Evolutionary conservation across 345 rosid genomes (phyloP), one percentile per base, ranked within the genome.

Genomic region (Carallia pectinifolia): DNA sequence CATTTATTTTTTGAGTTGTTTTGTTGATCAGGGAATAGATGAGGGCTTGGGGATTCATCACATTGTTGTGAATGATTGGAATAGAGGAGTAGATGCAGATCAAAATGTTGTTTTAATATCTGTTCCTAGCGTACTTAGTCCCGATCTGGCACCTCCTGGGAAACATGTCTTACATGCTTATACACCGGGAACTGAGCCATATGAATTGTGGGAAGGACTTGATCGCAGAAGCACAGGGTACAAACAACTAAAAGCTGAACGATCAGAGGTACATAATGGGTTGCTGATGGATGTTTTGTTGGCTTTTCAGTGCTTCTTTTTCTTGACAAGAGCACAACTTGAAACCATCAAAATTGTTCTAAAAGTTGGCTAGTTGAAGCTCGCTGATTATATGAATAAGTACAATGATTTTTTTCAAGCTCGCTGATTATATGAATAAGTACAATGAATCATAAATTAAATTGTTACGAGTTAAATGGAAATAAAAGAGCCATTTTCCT

Each of bases 91-190:
- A 23, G 98, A 93, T 77, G 91, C 93, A 6, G 97, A 89, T 75
- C 97, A 93, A 79, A 93, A 93, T 66, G 97, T 93, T 12, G 96
- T 91, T 64, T 83, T 93, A 62, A 87, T 93, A 72, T 93, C 98
- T 36, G 82, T 93, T 38, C 97, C 97, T 16, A 86, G 91, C 10
- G 87, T 83, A 54, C 87, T 93, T 6, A 91, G 92, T 75, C 90
- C 91, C 4, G 84, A 86, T 70, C 84, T 93, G 65, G 97, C 98
- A 52, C 96, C 97, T 0, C 88, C 89, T 16, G 92, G 94, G 10
- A 91, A 93, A 77, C 98, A 91, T 73, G 80, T 93, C 29, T 71
- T 91, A 19, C 98, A 91, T 44, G 96, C 97, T 52, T 93, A 91
- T 70, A 81, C 88, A 17, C 97, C 97, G 7, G 97, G 98, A 62